These are phyloP conservation scores for Paraphoma chrysanthemicola DNA, from an alignment of 2,329 filamentous ascomycete species.

Conservation along the genomic window DNA sequence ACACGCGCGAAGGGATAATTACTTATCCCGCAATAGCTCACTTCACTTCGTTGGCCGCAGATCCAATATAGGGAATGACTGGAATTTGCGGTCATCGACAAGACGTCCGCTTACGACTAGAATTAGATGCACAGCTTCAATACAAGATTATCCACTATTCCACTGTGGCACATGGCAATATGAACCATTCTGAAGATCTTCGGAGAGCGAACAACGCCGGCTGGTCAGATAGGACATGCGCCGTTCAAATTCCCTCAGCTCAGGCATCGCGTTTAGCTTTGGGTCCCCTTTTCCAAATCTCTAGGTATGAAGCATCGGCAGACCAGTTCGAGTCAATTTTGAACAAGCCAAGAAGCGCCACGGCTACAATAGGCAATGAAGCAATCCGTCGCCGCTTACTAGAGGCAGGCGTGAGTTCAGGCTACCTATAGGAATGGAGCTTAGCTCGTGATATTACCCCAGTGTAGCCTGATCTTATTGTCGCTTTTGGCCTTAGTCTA, in stretches of 20 bases:
- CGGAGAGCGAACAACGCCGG: not conserved
- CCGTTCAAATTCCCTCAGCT: not conserved
- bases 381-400: constrained; percentile 9
- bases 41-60: not conserved
- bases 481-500: too few species aligned
- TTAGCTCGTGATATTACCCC: too few species aligned
- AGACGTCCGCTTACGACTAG: not conserved
- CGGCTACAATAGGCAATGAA: not conserved
- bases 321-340: constrained; percentile 8
- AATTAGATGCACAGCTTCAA: not conserved
- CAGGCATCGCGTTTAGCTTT: not conserved
- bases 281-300: not conserved
- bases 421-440: too few species aligned
- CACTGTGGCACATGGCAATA: too few species aligned
- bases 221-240: not conserved
- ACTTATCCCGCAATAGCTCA: not conserved
- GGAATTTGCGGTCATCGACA: not conserved
- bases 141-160: not conserved
- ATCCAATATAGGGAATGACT: not conserved
- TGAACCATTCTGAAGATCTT: too few species aligned
- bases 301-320: constrained; percentile 8
- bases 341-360: not conserved
- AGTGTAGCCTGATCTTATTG: too few species aligned
- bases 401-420: not conserved
- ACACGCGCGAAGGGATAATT: not conserved